Conservation (phyloP, 2,329 filamentous ascomycete genomes). For the Dactylellina leptospora region DNA sequence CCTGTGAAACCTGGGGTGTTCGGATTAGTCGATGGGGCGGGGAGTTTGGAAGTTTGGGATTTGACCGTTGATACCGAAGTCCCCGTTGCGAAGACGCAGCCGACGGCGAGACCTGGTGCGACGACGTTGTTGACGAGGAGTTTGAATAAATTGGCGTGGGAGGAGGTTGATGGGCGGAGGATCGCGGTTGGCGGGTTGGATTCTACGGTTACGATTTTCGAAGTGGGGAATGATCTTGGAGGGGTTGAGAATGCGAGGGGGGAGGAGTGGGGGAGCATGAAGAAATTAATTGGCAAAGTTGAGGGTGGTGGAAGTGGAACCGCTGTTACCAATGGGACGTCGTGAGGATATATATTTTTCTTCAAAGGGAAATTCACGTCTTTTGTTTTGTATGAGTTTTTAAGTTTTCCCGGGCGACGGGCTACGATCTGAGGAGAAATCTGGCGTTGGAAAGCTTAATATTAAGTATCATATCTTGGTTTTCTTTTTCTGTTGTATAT, state of each 20-base stretch:
- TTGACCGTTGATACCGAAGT: conserved; percentile 91
- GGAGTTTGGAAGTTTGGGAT: conserved; percentile 93
- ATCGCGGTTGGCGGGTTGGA: conserved; percentile 92
- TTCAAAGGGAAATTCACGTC: too few species aligned
- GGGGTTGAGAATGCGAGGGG: conserved; percentile 82
- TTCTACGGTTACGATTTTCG: conserved; percentile 88
- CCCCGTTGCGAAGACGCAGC: conserved; percentile 80
- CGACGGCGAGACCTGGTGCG: conserved; percentile 70
- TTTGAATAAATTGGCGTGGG: conserved; percentile 94
- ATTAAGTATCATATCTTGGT: conserved; percentile 1
- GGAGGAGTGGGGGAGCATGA: conserved; percentile 93
- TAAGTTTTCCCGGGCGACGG: not conserved
- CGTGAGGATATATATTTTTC: not conserved
- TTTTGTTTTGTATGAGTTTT: too few species aligned
- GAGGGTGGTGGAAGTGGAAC: conserved; percentile 64
- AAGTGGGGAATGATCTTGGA: conserved; percentile 82
- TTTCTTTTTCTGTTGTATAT: not conserved
- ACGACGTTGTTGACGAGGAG: conserved; percentile 79
- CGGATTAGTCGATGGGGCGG: conserved; percentile 90
- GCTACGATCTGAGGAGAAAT: not conserved
- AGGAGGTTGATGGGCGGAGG: conserved; percentile 83
- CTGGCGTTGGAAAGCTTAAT: conserved; percentile 19
- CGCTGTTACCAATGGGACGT: conserved; percentile 4
- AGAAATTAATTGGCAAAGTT: conserved; percentile 80
- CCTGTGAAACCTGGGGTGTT: conserved; percentile 94